Base-by-base conservation (phyloP, 2,329 filamentous ascomycete species). In the Pseudocercospora fijiensis region DNA sequence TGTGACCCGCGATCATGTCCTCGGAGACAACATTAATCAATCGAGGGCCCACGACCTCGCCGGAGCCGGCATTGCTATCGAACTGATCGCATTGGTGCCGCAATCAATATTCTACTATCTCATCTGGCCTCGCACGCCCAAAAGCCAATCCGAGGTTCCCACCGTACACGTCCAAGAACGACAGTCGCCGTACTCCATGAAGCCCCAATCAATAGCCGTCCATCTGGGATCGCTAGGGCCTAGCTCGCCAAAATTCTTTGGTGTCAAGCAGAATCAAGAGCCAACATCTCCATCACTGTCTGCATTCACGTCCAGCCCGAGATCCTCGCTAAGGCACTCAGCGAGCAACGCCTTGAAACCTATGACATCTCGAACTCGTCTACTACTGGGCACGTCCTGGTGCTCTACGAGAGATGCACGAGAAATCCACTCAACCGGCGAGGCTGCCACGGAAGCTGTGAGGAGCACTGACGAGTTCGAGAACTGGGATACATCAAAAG, bases 401-500 rank as follows among this genome's bases (percentile, higher is more conserved):
- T 82, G 85, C 5, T 84, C 68, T n/a, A 28, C 83, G 0, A 75
- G 71, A 57, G 71, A 72, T 33, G 67, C 71, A 7, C 65, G 66
- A 55, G 69, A 71, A 57, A 53, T 78, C 30, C 76, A 76, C 27
- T 63, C 65, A 47, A 59, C 58, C 57, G 61, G 60, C 58, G 76
- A 61, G 66, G 65, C 45, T 68, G 72, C 57, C 49, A 74, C 77
- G 22, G 75, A 77, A 47, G 75, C 72, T n/a, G 65, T 73, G 18
- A 74, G 78, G 26, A 78, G 77, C 30, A 74, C 76, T 2, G 87
- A 90, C 65, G 85, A 85, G 1, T 91, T 92, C 70, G 89, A 91
- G 70, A 87, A 84, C 2, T 92, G 90, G 90, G 89, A 92, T 71
- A 90, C 88, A 0, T 90, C 88, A 0, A 81, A 82, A 0, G 86